Evolutionary conservation across 768 basidiomycete species (phyloP), one percentile per base, ranked within the genome.

Genomic region (Rhizopogon roseolus): DNA sequence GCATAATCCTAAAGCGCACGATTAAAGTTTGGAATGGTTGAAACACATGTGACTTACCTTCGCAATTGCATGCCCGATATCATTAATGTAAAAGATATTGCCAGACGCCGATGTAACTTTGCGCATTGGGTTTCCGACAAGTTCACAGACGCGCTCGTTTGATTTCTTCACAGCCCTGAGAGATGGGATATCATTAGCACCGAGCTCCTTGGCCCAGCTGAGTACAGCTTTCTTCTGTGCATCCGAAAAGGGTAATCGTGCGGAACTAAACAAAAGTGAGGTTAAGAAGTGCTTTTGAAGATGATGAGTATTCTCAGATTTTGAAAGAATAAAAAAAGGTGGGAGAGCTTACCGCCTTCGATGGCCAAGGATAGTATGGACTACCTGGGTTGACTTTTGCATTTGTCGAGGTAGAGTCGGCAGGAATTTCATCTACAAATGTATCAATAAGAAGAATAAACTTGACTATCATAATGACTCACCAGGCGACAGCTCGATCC

Each of bases 231-330:
- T 53, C 49, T 69, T 53, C 51, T 69, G 68, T 16, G 56, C 29
- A 3, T 59, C 54, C 6, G 66, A 69, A 49, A 70, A 69, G 3
- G 59, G 61, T 3, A 69, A 41, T 0, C 56, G 46, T 5, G 66
- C 60, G 0, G 65, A 66, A n/a, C 55, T 65, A 51, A 69, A 69
- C 22, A 70, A 54, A 10, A 66, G 52, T n/a, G n/a, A n/a, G n/a
- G n/a, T n/a, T n/a, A n/a, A n/a, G n/a, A 65, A 50, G 27, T 50
- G 36, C 54, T 54, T 50, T 38, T n/a, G 19, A 38, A 19, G 3
- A 19, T n/a, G 13, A 32, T 49, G n/a, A 50, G 3, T 19, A 42
- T n/a, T 22, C 7, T 34, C 17, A 6, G 27, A 5, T 11, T 41
- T 6, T 3, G 25, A 25, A 52, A 25, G n/a, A n/a, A n/a, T n/a